Conservation (phyloP, 345 rosid genomes). For the Corymbia maculata region DNA sequence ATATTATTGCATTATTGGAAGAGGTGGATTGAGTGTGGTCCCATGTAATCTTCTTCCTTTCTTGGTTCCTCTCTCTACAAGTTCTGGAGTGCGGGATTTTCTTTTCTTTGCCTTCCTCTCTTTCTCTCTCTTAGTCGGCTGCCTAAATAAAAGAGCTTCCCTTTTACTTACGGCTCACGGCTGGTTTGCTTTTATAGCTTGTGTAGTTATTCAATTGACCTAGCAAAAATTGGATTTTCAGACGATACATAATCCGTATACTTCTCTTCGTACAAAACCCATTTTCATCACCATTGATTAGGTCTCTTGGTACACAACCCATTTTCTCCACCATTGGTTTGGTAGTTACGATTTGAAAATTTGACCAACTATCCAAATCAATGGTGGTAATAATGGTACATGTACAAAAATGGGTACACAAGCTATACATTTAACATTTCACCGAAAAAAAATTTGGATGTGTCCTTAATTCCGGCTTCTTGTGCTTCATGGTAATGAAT, state of each 20-base stretch:
- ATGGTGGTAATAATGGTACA: not conserved
- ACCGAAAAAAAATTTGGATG: not conserved
- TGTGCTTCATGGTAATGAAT: not conserved
- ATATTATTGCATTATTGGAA: not conserved
- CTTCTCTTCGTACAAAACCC: not conserved
- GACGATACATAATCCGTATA: not conserved
- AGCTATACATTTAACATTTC: not conserved
- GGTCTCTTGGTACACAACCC: not conserved
- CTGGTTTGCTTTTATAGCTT: not conserved
- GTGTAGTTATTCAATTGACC: not conserved
- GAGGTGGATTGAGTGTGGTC: not conserved
- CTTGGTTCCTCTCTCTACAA: not conserved
- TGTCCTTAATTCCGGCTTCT: not conserved
- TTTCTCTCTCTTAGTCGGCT: not conserved
- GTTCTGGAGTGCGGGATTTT: not conserved
- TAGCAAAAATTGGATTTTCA: not conserved
- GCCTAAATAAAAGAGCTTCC: not conserved
- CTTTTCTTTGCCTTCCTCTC: not conserved
- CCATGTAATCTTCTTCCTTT: not conserved
- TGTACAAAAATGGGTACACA: not conserved
- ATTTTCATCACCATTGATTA: not conserved
- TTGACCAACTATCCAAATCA: not conserved
- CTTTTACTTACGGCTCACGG: constrained; percentile 1
- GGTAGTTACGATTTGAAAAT: not conserved
- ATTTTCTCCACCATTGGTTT: not conserved